Conservation (phyloP, 805 yeast species). For the Wickerhamomyces xylosicus region DNA sequence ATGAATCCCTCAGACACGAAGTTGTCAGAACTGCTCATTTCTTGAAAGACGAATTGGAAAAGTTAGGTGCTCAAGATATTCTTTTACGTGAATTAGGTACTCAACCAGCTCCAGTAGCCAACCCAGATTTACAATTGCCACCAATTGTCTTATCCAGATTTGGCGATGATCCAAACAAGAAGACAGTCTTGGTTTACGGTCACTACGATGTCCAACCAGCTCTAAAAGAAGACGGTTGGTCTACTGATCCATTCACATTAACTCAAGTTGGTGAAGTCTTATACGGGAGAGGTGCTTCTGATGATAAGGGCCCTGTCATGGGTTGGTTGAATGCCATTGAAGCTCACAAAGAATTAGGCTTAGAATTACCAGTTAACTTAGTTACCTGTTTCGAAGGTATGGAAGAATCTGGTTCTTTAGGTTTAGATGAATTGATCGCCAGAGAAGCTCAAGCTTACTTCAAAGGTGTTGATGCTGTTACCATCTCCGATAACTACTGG, state of each 20-base stretch:
- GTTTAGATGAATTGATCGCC: slow-evolving; percentile 76
- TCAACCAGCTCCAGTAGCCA: slow-evolving; percentile 85
- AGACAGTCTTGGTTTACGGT: slow-evolving; percentile 86
- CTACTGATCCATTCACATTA: slow-evolving; percentile 78
- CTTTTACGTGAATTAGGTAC: slow-evolving; percentile 74
- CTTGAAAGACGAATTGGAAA: slow-evolving; percentile 54
- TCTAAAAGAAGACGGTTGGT: slow-evolving; percentile 86
- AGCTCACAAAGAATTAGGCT: slow-evolving; percentile 77
- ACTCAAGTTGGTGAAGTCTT: slow-evolving; percentile 60
- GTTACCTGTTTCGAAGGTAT: slow-evolving; percentile 94
- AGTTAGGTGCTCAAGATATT: slow-evolving; percentile 74
- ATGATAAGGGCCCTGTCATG: slow-evolving; percentile 96
- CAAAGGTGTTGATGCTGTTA: slow-evolving; percentile 85
- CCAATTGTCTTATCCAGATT: slow-evolving; percentile 89
- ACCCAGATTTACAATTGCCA: slow-evolving; percentile 64
- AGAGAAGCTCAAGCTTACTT: slow-evolving; percentile 73
- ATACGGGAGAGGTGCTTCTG: slow-evolving; percentile 92
- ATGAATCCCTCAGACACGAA: slow-evolving; percentile 77
- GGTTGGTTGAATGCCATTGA: slow-evolving; percentile 93
- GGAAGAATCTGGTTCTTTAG: slow-evolving; percentile 97
- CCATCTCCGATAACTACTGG: slow-evolving; percentile 98
- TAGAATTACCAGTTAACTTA: slow-evolving; percentile 89
- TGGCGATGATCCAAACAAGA: slow-evolving; percentile 75
- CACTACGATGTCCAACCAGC: slow-evolving; percentile 99
- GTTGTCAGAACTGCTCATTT: slow-evolving; percentile 88